Percentiles rank a stretch among this genome's conserved stretches.
phyloP scores from a whole-genome alignment of 306 rosid species.

The Begonia peltatifolia region DNA sequence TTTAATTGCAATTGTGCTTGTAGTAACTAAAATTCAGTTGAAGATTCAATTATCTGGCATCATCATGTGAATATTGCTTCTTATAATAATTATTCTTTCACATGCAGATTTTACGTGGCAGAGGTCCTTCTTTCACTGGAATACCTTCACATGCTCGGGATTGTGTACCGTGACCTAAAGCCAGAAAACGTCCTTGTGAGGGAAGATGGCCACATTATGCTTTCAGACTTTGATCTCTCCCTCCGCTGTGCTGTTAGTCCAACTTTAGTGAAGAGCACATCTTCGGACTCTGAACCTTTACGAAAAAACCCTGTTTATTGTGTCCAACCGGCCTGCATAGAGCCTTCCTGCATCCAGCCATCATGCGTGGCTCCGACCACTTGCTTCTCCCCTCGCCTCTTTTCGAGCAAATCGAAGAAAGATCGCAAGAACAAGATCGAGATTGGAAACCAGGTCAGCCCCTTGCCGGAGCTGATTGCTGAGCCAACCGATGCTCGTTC shows the following conservation, averaged over 20 bases:
- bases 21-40: too few relatives aligned
- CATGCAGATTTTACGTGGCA: slow-evolving; percentile 89
- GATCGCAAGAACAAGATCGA: slow-evolving; percentile 67
- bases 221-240: slow-evolving; percentile 90
- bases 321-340: slow-evolving; percentile 91
- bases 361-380: slow-evolving; percentile 94
- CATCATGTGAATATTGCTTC: neutral
- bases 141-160: slow-evolving; percentile 98
- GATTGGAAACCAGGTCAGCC: slow-evolving; percentile 80
- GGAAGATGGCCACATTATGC: slow-evolving; percentile 97
- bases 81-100: neutral
- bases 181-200: slow-evolving; percentile 94
- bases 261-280: slow-evolving; percentile 59
- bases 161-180: slow-evolving; percentile 97
- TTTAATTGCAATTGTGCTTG: too few relatives aligned
- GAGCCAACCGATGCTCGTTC: slow-evolving; percentile 98
- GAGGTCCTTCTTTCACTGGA: slow-evolving; percentile 85
- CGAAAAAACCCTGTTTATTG: slow-evolving; percentile 65
- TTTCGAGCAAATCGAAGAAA: slow-evolving; percentile 89
- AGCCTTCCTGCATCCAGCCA: slow-evolving; percentile 96
- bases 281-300: slow-evolving; percentile 53
- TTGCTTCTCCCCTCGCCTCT: slow-evolving; percentile 85
- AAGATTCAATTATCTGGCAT: neutral
- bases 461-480: slow-evolving; percentile 87
- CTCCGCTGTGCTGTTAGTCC: slow-evolving; percentile 91